A percentile compares a stretch with the other conserved stretches of the same genome.
These are phyloP conservation scores for Chlamydomonas asymmetrica DNA, from an alignment of 139 green algal species.

Conservation along the genomic window DNA sequence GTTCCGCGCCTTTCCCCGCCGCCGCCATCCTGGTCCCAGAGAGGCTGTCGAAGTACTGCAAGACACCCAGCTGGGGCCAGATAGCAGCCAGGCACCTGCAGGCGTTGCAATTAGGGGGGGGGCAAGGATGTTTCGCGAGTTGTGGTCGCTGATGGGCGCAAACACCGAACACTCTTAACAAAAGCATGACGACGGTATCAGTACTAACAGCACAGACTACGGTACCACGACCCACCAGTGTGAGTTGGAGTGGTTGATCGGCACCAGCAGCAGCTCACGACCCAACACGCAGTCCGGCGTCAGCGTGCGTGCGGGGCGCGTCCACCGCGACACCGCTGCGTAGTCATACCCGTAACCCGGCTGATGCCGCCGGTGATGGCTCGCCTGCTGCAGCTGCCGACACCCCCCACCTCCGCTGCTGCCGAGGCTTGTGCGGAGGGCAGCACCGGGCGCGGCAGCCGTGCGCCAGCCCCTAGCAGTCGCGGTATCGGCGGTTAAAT, in stretches of 20 bases:
- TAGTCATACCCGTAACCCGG: slow-evolving; percentile 6
- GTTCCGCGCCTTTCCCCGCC: too few species aligned
- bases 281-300: slow-evolving; percentile 32
- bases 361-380: neutral
- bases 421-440: too few species aligned
- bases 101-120: neutral
- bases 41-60: slow-evolving; percentile 40
- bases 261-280: slow-evolving; percentile 38
- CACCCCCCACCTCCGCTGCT: too few species aligned
- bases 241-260: slow-evolving; percentile 35
- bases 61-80: slow-evolving; percentile 27
- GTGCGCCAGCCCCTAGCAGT: too few species aligned
- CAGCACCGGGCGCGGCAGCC: too few species aligned
- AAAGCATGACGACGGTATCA: too few species aligned
- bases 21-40: neutral
- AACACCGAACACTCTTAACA: too few species aligned
- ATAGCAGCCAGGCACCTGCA: slow-evolving; percentile 35
- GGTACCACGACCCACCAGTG: slow-evolving; percentile 32
- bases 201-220: neutral
- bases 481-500: too few species aligned
- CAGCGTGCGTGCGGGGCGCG: neutral
- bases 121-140: neutral
- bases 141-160: neutral
- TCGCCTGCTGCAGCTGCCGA: too few species aligned
- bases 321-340: slow-evolving; percentile 31